Conservation (phyloP, 768 basidiomycete species). For the Lactifluus volemus region DNA sequence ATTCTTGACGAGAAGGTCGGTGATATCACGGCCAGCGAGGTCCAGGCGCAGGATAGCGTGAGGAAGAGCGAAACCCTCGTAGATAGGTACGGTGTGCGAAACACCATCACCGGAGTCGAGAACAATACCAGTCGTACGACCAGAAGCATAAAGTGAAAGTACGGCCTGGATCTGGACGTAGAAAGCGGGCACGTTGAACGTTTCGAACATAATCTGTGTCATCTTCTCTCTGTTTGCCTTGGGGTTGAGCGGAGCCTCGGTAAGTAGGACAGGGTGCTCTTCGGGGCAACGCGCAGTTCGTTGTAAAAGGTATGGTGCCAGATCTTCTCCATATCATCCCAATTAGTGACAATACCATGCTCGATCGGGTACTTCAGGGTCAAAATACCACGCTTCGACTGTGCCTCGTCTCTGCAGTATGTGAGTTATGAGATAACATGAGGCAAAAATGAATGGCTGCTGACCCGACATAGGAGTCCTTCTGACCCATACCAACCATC, state of each 20-base stretch:
- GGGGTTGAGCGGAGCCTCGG: constrained; percentile 66
- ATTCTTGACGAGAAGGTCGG: constrained; percentile 75
- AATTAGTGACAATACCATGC: constrained; percentile 94
- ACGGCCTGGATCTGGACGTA: constrained; percentile 71
- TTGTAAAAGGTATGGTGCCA: constrained; percentile 97
- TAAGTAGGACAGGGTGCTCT: constrained; percentile 65
- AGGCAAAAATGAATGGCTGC: constrained; percentile 21
- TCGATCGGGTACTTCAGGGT: constrained; percentile 91
- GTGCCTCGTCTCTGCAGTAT: constrained; percentile 67
- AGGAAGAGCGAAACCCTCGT: constrained; percentile 88
- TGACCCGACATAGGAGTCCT: constrained; percentile 93
- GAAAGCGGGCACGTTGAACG: constrained; percentile 68
- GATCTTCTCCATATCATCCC: constrained; percentile 99
- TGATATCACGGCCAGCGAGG: constrained; percentile 88
- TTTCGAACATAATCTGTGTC: constrained; percentile 78
- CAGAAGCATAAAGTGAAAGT: constrained; percentile 79
- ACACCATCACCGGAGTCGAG: constrained; percentile 97
- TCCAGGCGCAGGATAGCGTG: constrained; percentile 92
- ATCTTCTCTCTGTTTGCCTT: constrained; percentile 69
- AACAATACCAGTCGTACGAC: constrained; percentile 92
- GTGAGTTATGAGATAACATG: constrained; percentile 13
- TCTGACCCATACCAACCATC: constrained; percentile 96
- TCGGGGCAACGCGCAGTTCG: constrained; percentile 69
- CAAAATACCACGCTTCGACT: constrained; percentile 92
- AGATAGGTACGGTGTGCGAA: constrained; percentile 92